Evolutionary conservation across 2,329 filamentous ascomycete genomes (phyloP).

Genomic region (Fusarium scirpi): DNA sequence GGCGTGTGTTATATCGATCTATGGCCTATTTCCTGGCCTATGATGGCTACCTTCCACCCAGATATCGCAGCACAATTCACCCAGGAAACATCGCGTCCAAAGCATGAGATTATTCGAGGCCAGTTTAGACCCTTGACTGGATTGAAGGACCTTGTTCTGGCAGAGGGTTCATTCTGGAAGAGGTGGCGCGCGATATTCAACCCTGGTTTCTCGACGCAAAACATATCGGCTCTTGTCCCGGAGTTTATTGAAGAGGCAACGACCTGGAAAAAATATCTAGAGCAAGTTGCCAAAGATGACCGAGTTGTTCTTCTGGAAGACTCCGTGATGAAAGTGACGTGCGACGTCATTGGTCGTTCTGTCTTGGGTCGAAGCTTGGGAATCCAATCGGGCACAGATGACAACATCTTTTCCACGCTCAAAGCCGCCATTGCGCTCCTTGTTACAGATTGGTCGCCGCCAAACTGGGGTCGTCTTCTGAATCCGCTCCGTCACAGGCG

Average conservation of each 20-base stretch:
- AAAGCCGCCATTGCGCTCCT: constrained; percentile 2
- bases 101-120: background rate
- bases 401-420: background rate
- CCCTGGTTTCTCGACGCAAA: constrained; percentile 3
- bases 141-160: background rate
- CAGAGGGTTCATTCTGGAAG: constrained; percentile 2
- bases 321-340: constrained; percentile 4
- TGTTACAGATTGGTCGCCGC: constrained; percentile 1
- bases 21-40: constrained; percentile 4
- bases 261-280: background rate
- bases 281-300: background rate
- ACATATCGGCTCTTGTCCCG: background rate
- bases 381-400: background rate
- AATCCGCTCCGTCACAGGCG: background rate
- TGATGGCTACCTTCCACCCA: background rate
- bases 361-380: background rate
- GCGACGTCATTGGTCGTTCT: constrained; percentile 10
- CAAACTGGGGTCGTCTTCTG: constrained; percentile 1
- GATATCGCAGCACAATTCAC: background rate
- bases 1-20: background rate
- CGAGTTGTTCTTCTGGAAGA: background rate
- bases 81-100: background rate
- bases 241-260: background rate
- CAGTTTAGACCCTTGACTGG: background rate
- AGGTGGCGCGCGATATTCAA: constrained; percentile 10